Conservation (phyloP, 1,139 yeast species). For the Nakaseomyces uthaithaninus region DNA sequence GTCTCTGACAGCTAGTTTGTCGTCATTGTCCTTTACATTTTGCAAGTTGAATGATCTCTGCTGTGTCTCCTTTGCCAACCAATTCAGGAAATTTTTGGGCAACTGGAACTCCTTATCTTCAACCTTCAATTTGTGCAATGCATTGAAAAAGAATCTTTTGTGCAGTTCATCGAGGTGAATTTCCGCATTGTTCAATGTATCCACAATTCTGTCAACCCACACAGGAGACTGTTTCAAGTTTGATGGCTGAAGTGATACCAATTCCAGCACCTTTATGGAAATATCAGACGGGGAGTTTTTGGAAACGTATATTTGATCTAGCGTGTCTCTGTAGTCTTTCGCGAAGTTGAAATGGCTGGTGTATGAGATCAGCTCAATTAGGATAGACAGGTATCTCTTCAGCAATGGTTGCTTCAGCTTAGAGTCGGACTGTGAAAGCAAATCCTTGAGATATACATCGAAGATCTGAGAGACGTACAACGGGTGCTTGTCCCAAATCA, state of each 20-base stretch:
- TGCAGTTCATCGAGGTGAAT: conserved; percentile 34
- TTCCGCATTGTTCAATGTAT: conserved; percentile 24
- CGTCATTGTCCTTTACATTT: conserved; percentile 5
- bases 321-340: background rate
- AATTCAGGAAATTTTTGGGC: conserved; percentile 39
- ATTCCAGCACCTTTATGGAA: conserved; percentile 28
- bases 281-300: conserved; percentile 7
- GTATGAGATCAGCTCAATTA: conserved; percentile 18
- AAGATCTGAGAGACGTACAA: conserved; percentile 16
- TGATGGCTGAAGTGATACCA: conserved; percentile 5
- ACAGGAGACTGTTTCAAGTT: conserved; percentile 12
- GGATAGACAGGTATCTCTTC: conserved; percentile 26
- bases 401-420: conserved; percentile 12
- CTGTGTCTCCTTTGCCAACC: conserved; percentile 54
- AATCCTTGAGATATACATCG: conserved; percentile 10
- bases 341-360: conserved; percentile 10
- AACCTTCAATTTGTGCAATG: conserved; percentile 36
- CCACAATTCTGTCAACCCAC: conserved; percentile 25
- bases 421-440: conserved; percentile 8
- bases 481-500: conserved; percentile 17
- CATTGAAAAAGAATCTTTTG: conserved; percentile 38
- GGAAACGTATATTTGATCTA: conserved; percentile 12
- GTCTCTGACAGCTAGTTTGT: conserved; percentile 20
- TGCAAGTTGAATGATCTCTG: conserved; percentile 31
- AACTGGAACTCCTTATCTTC: conserved; percentile 25